Evolutionary conservation across 2,329 filamentous ascomycete species (phyloP).

Genomic region (Chaetomiaceae sp.): DNA sequence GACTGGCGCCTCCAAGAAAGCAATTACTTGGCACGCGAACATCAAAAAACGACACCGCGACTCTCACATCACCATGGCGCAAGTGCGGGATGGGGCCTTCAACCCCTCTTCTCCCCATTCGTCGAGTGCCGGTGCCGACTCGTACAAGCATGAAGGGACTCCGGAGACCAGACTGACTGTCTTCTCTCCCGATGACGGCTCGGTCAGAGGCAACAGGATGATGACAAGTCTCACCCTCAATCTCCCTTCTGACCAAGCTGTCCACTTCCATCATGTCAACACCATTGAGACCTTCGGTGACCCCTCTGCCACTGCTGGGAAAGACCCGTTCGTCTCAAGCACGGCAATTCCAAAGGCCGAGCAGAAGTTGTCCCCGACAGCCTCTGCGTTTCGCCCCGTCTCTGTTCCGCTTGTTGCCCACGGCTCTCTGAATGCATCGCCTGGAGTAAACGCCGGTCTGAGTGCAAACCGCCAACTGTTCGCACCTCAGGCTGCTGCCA

Average conservation of each 20-base stretch:
- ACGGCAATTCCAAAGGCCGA: constrained; percentile 30
- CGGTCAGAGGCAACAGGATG: constrained; percentile 40
- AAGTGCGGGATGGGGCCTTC: constrained; percentile 38
- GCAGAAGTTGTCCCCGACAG: constrained; percentile 58
- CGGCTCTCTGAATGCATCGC: constrained; percentile 19
- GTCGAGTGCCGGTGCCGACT: constrained; percentile 48
- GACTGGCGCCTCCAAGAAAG: constrained; percentile 2
- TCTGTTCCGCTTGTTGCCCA: constrained; percentile 25
- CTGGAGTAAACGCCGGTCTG: constrained; percentile 10
- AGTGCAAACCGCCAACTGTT: constrained; percentile 23
- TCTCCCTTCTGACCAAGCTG: constrained; percentile 27
- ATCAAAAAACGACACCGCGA: constrained; percentile 7
- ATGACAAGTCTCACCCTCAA: constrained; percentile 31
- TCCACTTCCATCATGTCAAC: constrained; percentile 28
- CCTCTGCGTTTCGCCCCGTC: constrained; percentile 56
- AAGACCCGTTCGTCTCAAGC: constrained; percentile 52
- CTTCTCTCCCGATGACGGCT: constrained; percentile 57
- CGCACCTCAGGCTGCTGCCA: constrained; percentile 29
- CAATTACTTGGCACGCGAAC: not conserved
- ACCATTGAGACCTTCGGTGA: constrained; percentile 27
- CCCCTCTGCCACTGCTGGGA: constrained; percentile 32
- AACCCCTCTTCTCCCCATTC: constrained; percentile 48
- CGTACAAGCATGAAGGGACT: constrained; percentile 51
- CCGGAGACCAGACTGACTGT: constrained; percentile 60
- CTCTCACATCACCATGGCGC: constrained; percentile 33